These are phyloP conservation scores for Xylaria sp. DNA, from an alignment of 2,329 filamentous ascomycete species.

Conservation along the genomic window DNA sequence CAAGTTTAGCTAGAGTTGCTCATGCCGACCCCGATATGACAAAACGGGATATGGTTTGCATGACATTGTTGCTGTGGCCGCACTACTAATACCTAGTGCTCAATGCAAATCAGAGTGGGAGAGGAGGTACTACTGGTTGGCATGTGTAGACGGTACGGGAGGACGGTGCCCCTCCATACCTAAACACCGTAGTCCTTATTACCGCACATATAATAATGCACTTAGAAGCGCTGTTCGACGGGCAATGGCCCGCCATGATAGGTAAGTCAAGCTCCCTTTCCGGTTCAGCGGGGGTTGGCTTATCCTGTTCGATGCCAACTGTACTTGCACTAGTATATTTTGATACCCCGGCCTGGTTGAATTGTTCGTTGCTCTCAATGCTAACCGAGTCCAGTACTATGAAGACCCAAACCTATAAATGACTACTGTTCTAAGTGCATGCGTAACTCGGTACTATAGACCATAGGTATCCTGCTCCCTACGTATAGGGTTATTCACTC, in stretches of 20 bases:
- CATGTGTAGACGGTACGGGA: neutral
- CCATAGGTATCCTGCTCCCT: too few species aligned
- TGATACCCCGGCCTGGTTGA: too few species aligned
- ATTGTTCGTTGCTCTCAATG: too few species aligned
- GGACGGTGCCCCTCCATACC: too few species aligned
- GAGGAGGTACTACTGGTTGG: conserved; percentile 1
- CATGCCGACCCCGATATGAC: neutral
- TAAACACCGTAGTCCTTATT: neutral
- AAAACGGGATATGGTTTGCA: conserved; percentile 7
- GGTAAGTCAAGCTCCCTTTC: neutral
- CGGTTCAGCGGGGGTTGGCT: neutral
- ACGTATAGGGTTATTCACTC: too few species aligned
- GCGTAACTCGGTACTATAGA: too few species aligned
- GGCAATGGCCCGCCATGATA: neutral
- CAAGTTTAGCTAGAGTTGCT: neutral
- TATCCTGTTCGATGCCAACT: too few species aligned
- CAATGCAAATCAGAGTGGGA: neutral
- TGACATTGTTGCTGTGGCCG: conserved; percentile 8
- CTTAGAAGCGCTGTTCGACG: neutral
- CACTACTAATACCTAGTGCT: conserved; percentile 3
- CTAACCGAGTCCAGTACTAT: too few species aligned
- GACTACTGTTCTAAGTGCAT: neutral
- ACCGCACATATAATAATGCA: neutral
- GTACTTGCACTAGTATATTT: neutral
- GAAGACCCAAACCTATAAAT: too few species aligned